These are phyloP conservation scores for Saussurea involucrata DNA, from an alignment of 129 eudicot genomes.

Conservation along the genomic window DNA sequence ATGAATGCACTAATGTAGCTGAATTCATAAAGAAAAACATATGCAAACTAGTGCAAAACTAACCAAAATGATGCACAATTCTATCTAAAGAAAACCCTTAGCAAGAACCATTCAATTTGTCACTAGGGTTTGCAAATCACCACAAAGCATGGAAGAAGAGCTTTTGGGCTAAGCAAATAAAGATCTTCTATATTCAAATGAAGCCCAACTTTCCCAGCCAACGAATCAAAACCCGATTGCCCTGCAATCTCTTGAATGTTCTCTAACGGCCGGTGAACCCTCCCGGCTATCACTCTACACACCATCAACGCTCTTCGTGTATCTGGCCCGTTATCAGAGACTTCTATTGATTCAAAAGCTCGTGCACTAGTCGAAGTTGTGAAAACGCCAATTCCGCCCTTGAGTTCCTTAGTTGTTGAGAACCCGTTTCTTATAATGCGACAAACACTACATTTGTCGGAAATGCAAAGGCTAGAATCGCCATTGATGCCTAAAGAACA, in stretches of 20 bases:
- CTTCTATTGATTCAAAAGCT: constrained; percentile 74
- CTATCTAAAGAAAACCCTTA: constrained; percentile 18
- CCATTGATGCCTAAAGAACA: constrained; percentile 87
- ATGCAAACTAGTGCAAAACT: constrained; percentile 6
- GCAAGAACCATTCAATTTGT: constrained; percentile 24
- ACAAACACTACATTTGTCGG: constrained; percentile 83
- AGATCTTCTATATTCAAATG: constrained; percentile 93
- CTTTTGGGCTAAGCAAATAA: constrained; percentile 84
- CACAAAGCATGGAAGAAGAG: constrained; percentile 94
- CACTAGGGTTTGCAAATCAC: constrained; percentile 78
- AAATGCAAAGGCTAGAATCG: constrained; percentile 64
- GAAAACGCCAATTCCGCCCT: constrained; percentile 79
- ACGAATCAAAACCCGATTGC: constrained; percentile 91
- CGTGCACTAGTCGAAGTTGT: constrained; percentile 92
- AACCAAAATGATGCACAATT: constrained; percentile 23
- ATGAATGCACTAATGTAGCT: constrained; percentile 20
- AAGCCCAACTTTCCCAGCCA: constrained; percentile 96
- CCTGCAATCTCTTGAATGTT: constrained; percentile 79
- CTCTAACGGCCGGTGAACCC: constrained; percentile 94
- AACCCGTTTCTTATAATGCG: constrained; percentile 81
- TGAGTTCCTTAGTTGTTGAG: constrained; percentile 57
- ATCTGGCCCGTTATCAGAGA: constrained; percentile 29
- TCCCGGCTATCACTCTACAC: constrained; percentile 91
- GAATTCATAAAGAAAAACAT: constrained; percentile 8
- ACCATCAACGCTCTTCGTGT: constrained; percentile 81